Evolutionary conservation across 2,329 filamentous ascomycete genomes (phyloP), one percentile per base, ranked within the genome.

Genomic region (Fusarium hostae): DNA sequence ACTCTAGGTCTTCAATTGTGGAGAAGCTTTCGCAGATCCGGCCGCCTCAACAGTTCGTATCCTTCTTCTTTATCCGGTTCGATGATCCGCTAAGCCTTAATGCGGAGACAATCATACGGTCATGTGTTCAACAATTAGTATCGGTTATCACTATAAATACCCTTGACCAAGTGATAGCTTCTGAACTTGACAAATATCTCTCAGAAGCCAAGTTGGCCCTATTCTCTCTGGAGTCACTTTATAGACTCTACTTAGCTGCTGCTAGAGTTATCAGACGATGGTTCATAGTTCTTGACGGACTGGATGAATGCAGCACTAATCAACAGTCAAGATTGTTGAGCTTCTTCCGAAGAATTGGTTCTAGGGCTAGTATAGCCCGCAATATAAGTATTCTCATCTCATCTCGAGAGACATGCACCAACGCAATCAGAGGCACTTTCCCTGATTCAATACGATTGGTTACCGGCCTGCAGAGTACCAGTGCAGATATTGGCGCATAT

Each of bases 351-450:
- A 13, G 11, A 0, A 5, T 59, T 18, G 2, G 28, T 22, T 7
- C 11, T 0, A 8, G 11, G 2, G 12, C 9, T 7, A 6, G 16
- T 6, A 5, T 2, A 11, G 1, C 12, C 2, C 15, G 2, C 6
- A 20, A 43, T 2, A 62, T 62, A 5, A 58, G n/a, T 5, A 4
- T 62, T 10, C 11, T 60, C 1, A 2, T 60, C 6, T 55, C 48
- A 3, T 62, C 52, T 18, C 20, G 52, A 22, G 59, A 62, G 26
- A 28, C 59, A 2, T 59, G 34, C 15, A 40, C 41, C 4, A 59
- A 4, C 9, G 7, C n/a, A 8, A 47, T 62, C 8, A 18, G 1
- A 15, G 20, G 10, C 1, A 28, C 4, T 1, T 62, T 62, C 6
- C 52, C 41, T 6, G 22, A 3, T 2, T 35, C 22, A 4, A 0